phyloP scores from a whole-genome alignment of 2,329 filamentous ascomycete species.

The Phymatotrichopsis omnivora region DNA sequence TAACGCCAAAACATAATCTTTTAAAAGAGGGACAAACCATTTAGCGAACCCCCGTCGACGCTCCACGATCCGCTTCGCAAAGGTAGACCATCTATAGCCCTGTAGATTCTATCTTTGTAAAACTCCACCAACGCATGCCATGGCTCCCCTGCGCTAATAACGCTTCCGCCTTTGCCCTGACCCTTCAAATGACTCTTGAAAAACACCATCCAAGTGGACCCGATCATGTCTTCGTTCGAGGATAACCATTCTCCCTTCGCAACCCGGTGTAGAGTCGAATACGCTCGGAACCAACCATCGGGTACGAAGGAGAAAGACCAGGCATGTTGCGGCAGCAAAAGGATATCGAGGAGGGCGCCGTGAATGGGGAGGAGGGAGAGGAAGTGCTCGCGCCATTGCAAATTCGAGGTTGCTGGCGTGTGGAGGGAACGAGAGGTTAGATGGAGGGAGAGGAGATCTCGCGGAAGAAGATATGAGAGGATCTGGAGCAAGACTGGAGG shows the following conservation, averaged over 20 bases:
- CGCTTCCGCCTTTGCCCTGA: slow-evolving; percentile 7
- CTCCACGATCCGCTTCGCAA: slow-evolving; percentile 18
- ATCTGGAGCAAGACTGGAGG: slow-evolving; percentile 25
- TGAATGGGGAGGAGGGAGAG: slow-evolving; percentile 10
- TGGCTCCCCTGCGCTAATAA: background rate
- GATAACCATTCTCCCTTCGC: slow-evolving; percentile 14
- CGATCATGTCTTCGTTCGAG: slow-evolving; percentile 17
- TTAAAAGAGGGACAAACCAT: too few species aligned
- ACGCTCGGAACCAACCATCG: slow-evolving; percentile 25
- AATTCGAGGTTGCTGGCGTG: slow-evolving; percentile 19
- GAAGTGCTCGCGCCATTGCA: slow-evolving; percentile 20
- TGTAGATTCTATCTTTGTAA: slow-evolving; percentile 4
- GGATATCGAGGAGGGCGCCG: slow-evolving; percentile 15
- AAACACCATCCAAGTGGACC: slow-evolving; percentile 20
- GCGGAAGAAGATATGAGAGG: slow-evolving; percentile 20
- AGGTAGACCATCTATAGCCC: slow-evolving; percentile 19
- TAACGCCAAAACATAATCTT: slow-evolving; percentile 1
- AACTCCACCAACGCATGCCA: slow-evolving; percentile 22
- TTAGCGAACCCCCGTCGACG: slow-evolving; percentile 19
- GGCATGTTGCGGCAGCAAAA: background rate
- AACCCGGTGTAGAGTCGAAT: slow-evolving; percentile 12
- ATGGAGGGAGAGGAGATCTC: slow-evolving; percentile 16
- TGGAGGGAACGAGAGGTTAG: slow-evolving; percentile 9
- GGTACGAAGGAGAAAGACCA: slow-evolving; percentile 24
- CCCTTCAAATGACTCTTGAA: slow-evolving; percentile 23